Evolutionary conservation across 1,139 yeast genomes (phyloP).

Genomic region (Schizosaccharomyces versatilis): DNA sequence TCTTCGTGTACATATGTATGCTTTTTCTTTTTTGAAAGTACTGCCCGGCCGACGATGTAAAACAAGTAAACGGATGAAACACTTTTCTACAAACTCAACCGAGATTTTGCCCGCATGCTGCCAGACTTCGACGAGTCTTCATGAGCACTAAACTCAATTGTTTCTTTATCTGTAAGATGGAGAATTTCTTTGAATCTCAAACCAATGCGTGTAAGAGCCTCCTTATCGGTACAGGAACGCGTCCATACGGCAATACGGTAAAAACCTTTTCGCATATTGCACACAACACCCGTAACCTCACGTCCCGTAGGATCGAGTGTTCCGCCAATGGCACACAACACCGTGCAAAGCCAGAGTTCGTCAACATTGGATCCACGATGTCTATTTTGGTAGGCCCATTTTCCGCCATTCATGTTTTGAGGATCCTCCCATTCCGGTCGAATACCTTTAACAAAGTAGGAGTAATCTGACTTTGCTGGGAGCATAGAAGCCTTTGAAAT

Average conservation of each 20-base stretch:
- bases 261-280: slow-evolving; percentile 65
- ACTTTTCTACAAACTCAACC: slow-evolving; percentile 5
- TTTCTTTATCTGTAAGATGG: slow-evolving; percentile 43
- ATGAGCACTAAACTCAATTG: slow-evolving; percentile 58
- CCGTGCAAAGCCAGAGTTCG: slow-evolving; percentile 56
- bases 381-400: slow-evolving; percentile 68
- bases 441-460: slow-evolving; percentile 79
- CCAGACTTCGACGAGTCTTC: slow-evolving; percentile 15
- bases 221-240: slow-evolving; percentile 45
- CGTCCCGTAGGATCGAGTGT: slow-evolving; percentile 43
- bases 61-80: neutral
- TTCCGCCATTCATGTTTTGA: slow-evolving; percentile 76
- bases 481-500: slow-evolving; percentile 81
- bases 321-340: slow-evolving; percentile 86
- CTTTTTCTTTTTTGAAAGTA: too few relatives aligned
- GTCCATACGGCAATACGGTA: slow-evolving; percentile 89
- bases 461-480: slow-evolving; percentile 85
- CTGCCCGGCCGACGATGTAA: neutral
- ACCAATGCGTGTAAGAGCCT: slow-evolving; percentile 37
- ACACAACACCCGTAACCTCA: slow-evolving; percentile 87
- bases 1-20: too few relatives aligned
- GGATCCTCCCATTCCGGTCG: slow-evolving; percentile 98
- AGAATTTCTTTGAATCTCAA: slow-evolving; percentile 47
- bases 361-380: slow-evolving; percentile 43
- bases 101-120: slow-evolving; percentile 14